Percentiles rank a stretch among this genome's conserved stretches.
Evolutionary conservation across 805 yeast genomes (phyloP).

Genomic region (Saccharomycopsis schoenii): DNA sequence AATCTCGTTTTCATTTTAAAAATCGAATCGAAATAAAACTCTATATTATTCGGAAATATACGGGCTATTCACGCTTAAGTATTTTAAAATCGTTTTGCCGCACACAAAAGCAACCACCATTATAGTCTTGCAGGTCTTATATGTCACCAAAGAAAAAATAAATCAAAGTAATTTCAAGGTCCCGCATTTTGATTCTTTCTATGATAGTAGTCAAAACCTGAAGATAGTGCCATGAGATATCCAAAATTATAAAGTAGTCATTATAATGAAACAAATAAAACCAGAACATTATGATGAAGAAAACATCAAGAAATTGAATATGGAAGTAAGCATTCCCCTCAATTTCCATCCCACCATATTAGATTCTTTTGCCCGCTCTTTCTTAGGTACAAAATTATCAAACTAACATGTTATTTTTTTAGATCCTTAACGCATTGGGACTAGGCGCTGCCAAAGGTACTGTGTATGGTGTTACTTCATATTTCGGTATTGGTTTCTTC

Average conservation of each 20-base stretch:
- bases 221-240: not conserved
- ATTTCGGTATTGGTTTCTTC: slow-evolving; percentile 26
- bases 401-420: not conserved
- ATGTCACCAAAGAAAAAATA: no score
- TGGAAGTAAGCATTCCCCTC: slow-evolving; percentile 5
- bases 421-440: slow-evolving; percentile 30
- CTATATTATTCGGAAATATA: no score
- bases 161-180: no score
- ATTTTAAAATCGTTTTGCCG: no score
- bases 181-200: not conserved
- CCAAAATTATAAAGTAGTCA: not conserved
- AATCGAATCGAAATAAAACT: no score
- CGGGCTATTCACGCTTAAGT: no score
- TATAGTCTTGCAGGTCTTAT: no score
- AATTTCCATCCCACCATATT: not conserved
- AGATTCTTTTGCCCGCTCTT: not conserved
- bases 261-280: slow-evolving; percentile 7
- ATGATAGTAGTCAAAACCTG: not conserved
- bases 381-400: not conserved
- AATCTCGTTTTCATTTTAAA: no score
- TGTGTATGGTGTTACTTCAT: slow-evolving; percentile 28
- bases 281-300: slow-evolving; percentile 12
- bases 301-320: slow-evolving; percentile 5
- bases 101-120: no score
- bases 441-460: slow-evolving; percentile 36